Evolutionary conservation across 208 protist species (phyloP), one percentile per base, ranked within the genome.

Genomic region (Vickermania ingenoplastis): DNA sequence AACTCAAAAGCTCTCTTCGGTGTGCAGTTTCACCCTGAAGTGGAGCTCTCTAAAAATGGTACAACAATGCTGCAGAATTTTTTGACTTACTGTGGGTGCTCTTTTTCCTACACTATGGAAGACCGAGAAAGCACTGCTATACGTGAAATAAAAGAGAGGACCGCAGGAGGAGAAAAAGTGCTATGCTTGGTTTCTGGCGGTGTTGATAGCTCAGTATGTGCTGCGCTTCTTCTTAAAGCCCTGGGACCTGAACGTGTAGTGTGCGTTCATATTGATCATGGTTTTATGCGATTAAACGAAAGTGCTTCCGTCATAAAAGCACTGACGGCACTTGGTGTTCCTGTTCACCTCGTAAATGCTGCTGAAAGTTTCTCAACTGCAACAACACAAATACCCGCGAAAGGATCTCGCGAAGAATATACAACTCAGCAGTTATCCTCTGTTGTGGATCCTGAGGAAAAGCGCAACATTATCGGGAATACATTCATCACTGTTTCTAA

Each of bases 11-110:
- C 78, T 5, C 67, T 96, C 2, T 98, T 83, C 69, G 95, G 91
- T 62, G 81, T 98, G n/a, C 96, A 99, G 85, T 99, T 99, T 72
- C 97, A 99, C 69, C 97, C 97, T 1, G 97, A 99, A 63, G 97
- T 99, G 22, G 91, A 98, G 71, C 85, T 98, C 14, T 92, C 96
- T n/a, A 71, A 80, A 13, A 83, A 97, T 50, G 97, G 97, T 5
- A 83, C 79, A 27, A 45, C 67, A 11, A 98, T 99, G 14, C 68
- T 99, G 23, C 55, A 72, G 27, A 99, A 99, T 73, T 99, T 99
- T 52, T 71, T 99, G 41, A 57, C 61, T 13, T 56, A 95, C 36
- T 94, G 79, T 66, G 67, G 69, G 24, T 97, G 87, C 61, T 53
- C 59, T 24, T 86, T 91, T 57, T 54, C 65, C 59, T 95, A 92